Evolutionary conservation across 192 early-diverging fungal genomes (phyloP).

Genomic region (Mycoemilia scoparia): DNA sequence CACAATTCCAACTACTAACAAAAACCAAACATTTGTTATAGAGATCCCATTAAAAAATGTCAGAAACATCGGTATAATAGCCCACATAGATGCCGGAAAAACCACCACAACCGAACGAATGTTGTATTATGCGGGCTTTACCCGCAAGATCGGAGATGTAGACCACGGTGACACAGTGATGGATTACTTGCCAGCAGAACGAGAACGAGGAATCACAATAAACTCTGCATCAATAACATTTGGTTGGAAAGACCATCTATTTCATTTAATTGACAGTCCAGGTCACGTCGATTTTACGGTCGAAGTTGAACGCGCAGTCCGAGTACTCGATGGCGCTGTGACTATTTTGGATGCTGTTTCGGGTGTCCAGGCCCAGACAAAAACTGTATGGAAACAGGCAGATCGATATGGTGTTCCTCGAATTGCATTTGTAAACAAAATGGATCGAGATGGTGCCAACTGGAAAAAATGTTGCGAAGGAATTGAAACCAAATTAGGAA

Average conservation of each 20-base stretch:
- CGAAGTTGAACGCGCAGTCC: constrained; percentile 79
- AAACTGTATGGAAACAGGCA: constrained; percentile 83
- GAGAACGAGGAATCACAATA: constrained; percentile 89
- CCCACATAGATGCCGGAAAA: constrained; percentile 94
- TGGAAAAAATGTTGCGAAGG: constrained; percentile 17
- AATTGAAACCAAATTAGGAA: constrained; percentile 35
- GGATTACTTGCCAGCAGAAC: constrained; percentile 75
- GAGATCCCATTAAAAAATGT: constrained; percentile 14
- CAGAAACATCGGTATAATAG: constrained; percentile 88
- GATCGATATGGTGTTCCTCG: constrained; percentile 62
- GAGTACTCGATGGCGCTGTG: constrained; percentile 88
- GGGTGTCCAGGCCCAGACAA: constrained; percentile 96
- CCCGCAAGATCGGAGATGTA: constrained; percentile 75
- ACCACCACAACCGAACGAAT: constrained; percentile 97
- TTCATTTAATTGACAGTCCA: constrained; percentile 92
- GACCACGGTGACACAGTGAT: constrained; percentile 88
- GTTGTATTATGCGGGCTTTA: constrained; percentile 88
- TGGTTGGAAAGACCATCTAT: constrained; percentile 45
- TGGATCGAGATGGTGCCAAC: constrained; percentile 68
- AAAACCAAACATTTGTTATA: too few relatives aligned
- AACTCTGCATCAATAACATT: constrained; percentile 84
- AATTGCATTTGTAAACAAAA: constrained; percentile 86
- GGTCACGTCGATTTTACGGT: constrained; percentile 94
- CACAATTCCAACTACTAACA: constrained; percentile 25
- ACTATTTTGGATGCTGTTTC: constrained; percentile 85